A percentile compares a stretch with the other conserved stretches of the same genome.
Evolutionary conservation across 2,329 filamentous ascomycete genomes (phyloP).

Genomic region (Aspergillus hortae): DNA sequence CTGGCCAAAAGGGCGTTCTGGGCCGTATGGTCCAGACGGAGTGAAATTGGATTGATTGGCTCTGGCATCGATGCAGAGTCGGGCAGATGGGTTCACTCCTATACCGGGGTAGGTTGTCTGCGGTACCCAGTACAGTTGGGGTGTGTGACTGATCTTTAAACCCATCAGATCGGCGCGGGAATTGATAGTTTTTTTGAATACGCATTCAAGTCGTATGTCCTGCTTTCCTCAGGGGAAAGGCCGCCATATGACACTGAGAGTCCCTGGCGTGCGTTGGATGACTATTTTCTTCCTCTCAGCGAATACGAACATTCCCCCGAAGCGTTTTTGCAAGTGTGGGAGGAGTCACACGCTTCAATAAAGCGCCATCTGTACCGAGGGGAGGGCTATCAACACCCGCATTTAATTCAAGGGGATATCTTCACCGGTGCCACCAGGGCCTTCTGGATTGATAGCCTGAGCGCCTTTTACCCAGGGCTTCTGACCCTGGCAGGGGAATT

Average conservation of each 20-base stretch:
- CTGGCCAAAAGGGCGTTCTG: constrained; percentile 90
- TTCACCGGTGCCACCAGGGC: constrained; percentile 82
- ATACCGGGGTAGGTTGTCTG: constrained; percentile 60
- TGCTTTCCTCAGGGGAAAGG: constrained; percentile 70
- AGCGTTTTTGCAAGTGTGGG: constrained; percentile 77
- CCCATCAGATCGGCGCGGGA: constrained; percentile 72
- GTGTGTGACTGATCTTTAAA: constrained; percentile 6
- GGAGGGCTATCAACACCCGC: constrained; percentile 72
- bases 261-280: constrained; percentile 52
- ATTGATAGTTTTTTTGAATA: constrained; percentile 99
- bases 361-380: constrained; percentile 87
- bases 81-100: constrained; percentile 82
- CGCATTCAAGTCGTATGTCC: constrained; percentile 86
- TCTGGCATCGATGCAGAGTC: constrained; percentile 89
- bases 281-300: constrained; percentile 63
- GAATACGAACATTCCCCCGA: constrained; percentile 68
- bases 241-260: constrained; percentile 34
- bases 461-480: constrained; percentile 90
- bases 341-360: constrained; percentile 79
- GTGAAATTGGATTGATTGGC: constrained; percentile 80
- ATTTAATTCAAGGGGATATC: constrained; percentile 88
- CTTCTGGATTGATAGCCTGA: constrained; percentile 94
- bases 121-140: not conserved
- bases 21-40: constrained; percentile 90
- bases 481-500: constrained; percentile 82